Conservation (phyloP, 305 asterid genomes). For the Fraxinus velutina region DNA sequence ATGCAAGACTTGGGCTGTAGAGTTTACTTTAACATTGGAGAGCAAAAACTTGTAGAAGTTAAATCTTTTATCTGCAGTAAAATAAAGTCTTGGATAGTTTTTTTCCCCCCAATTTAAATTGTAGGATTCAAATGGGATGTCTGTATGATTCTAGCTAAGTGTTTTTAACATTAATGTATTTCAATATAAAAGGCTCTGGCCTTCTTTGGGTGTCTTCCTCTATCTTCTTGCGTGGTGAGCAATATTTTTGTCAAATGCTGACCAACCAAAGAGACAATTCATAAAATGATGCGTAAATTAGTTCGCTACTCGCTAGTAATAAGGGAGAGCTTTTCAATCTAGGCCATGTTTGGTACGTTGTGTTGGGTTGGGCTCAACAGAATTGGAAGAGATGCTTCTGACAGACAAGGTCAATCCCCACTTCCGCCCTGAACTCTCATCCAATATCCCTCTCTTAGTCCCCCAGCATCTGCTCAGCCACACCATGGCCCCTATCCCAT, state of each 20-base stretch:
- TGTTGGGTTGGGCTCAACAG: not conserved
- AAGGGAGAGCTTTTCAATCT: not conserved
- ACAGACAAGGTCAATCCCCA: not conserved
- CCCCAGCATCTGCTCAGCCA: not conserved
- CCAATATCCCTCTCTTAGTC: not conserved
- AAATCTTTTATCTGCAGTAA: slow-evolving; percentile 24
- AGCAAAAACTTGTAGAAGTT: slow-evolving; percentile 29
- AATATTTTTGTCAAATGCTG: not conserved
- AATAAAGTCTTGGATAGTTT: slow-evolving; percentile 22
- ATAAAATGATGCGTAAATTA: not conserved
- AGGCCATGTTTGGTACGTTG: not conserved
- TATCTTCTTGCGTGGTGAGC: not conserved
- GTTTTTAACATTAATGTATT: slow-evolving; percentile 32
- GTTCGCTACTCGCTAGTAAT: not conserved
- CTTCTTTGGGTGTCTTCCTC: not conserved
- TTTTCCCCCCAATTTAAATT: not conserved
- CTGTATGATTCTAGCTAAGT: slow-evolving; percentile 19
- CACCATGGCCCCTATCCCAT: not conserved
- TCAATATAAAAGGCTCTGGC: slow-evolving; percentile 17
- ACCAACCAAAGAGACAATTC: not conserved
- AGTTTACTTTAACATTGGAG: not conserved
- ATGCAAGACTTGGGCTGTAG: slow-evolving; percentile 22
- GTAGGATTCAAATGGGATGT: not conserved
- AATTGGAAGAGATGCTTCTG: not conserved
- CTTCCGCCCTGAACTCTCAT: not conserved